Base-by-base conservation (phyloP, 371 early-diverging fungal species). In the Apophysomyces elegans region DNA sequence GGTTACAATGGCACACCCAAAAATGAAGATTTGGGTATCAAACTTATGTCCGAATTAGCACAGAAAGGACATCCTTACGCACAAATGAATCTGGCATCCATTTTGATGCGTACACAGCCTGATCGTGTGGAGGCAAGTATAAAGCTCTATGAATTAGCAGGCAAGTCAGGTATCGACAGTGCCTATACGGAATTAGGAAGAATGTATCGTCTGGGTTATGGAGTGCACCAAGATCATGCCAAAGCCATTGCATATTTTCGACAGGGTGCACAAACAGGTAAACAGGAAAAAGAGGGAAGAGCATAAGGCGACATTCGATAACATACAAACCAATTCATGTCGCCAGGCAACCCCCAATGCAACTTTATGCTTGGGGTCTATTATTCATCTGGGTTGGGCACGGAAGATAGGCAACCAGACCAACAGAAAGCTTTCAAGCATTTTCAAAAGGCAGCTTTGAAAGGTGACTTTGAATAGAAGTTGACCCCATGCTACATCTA, bases 331-430 rank as follows among this genome's bases (percentile, higher is more conserved):
- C 41, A 60, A 60, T 43, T 14, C 13, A 32, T 7, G 13, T n/a
- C 43, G n/a, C 18, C 18, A 64, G 66, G 71, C 26, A 74, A 80
- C 46, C 61, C 79, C 0, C 79, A 73, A 45, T 80, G 79, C 50
- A 73, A 77, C 7, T 83, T 80, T 50, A 83, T 83, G 83, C 59
- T 83, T 13, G 83, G 83, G 37, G 79, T 80, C 1, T 83, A 83
- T 59, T 73, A 70, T 57, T 75, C 77, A 0, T 70, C 78, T 2
- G 74, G 72, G 3, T 32, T 72, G 5, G 71, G 56, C 7, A 61
- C 58, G n/a, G 62, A 56, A 12, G 64, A 64, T 38, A 62, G 60
- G 12, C 64, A 76, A n/a, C 73, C 72, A 13, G 79, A 83, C 56
- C 83, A 78, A 46, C 43, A 58, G 16, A 77, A 74, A 16, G 83